phyloP scores from a whole-genome alignment of 257 asterid genomes.

The Scutellaria galericulata region DNA sequence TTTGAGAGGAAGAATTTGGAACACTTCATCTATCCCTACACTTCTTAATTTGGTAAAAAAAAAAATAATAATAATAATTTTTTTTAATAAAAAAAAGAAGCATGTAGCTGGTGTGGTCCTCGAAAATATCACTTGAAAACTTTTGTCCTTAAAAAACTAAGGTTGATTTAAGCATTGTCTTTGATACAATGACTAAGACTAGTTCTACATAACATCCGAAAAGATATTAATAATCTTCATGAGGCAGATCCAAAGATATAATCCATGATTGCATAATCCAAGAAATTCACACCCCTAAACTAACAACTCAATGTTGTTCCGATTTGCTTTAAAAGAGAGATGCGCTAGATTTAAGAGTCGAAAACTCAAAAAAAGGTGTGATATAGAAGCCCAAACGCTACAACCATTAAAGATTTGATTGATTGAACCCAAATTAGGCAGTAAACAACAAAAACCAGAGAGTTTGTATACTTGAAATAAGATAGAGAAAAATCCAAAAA shows the following conservation, averaged over 20 bases:
- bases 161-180: slow-evolving; percentile 39
- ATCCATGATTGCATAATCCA: slow-evolving; percentile 8
- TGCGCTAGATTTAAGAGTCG: too few species aligned
- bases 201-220: slow-evolving; percentile 11
- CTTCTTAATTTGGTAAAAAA: background rate
- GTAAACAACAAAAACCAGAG: slow-evolving; percentile 21
- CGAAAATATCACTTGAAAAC: slow-evolving; percentile 10
- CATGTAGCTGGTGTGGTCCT: slow-evolving; percentile 54
- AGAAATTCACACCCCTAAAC: background rate
- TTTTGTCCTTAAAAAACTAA: slow-evolving; percentile 36
- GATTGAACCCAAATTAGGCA: background rate
- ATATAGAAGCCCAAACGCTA: background rate
- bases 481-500: slow-evolving; percentile 33
- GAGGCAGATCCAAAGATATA: background rate
- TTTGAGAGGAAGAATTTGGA: background rate
- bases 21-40: background rate
- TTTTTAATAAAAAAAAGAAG: slow-evolving; percentile 10
- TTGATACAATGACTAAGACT: slow-evolving; percentile 19
- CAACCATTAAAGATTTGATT: slow-evolving; percentile 12
- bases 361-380: background rate
- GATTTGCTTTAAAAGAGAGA: too few species aligned
- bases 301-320: too few species aligned
- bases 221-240: background rate
- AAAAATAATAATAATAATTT: background rate
- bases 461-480: slow-evolving; percentile 13